Percentiles rank a stretch among this genome's conserved stretches.
Conservation (phyloP, 2,329 filamentous ascomycete species). For the Monosporascus sp. region DNA sequence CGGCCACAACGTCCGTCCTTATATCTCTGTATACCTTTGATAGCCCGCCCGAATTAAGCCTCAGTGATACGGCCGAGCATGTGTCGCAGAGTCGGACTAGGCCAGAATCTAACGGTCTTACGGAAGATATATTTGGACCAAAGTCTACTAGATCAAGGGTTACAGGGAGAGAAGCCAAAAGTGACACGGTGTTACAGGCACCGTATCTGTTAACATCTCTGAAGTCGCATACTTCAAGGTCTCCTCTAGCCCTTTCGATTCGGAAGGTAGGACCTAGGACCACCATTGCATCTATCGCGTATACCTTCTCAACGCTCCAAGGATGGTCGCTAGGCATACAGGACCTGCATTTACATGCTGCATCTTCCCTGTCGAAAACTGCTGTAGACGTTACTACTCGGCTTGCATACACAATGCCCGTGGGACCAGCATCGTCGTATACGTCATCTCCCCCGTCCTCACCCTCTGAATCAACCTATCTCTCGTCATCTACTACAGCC, state of each 20-base stretch:
- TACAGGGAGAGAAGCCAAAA: slow-evolving; percentile 1
- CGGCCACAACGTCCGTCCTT: slow-evolving; percentile 68
- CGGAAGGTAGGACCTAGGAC: slow-evolving; percentile 54
- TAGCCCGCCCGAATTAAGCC: slow-evolving; percentile 10
- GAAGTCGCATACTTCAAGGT: slow-evolving; percentile 71
- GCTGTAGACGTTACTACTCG: slow-evolving; percentile 33
- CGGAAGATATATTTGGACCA: too few species aligned
- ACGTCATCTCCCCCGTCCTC: slow-evolving; percentile 19
- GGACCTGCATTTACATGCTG: slow-evolving; percentile 62
- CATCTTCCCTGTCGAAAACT: slow-evolving; percentile 18
- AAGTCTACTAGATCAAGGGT: too few species aligned
- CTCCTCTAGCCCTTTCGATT: slow-evolving; percentile 78
- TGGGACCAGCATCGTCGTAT: slow-evolving; percentile 16
- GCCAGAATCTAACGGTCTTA: too few species aligned
- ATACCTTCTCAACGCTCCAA: slow-evolving; percentile 70
- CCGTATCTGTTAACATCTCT: slow-evolving; percentile 70
- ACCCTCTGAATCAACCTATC: slow-evolving; percentile 10
- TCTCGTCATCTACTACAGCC: not conserved
- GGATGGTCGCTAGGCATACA: slow-evolving; percentile 93
- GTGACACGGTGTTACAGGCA: slow-evolving; percentile 17
- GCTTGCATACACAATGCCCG: slow-evolving; percentile 35
- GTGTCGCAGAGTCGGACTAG: too few species aligned
- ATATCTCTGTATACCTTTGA: slow-evolving; percentile 72
- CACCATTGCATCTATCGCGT: slow-evolving; percentile 80
- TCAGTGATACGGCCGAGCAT: too few species aligned